Evolutionary conservation across 345 rosid species (phyloP), one percentile per base, ranked within the genome.

Genomic region (Rhizophora mangle): DNA sequence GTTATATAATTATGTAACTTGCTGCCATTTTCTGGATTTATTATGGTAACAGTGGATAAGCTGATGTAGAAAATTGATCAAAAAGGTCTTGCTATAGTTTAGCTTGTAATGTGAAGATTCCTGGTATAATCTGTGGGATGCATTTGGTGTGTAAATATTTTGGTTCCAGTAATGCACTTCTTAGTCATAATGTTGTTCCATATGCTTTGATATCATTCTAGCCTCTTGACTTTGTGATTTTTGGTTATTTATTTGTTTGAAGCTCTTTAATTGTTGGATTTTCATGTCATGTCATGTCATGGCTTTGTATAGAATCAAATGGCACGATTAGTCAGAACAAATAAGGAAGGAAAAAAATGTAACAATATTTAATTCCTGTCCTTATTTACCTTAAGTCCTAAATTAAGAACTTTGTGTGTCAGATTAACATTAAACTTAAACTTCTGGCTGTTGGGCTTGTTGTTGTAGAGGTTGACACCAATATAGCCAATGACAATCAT

Each of bases 21-120:
- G 60, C 68, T 71, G 39, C 63, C 75, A 76, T 68, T 67, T 70
- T 82, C 47, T 78, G 74, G 70, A 71, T 74, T 74, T 47, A 15
- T 73, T 60, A 73, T 77, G 62, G 37, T 62, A 37, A n/a, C 39
- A 26, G 19, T 51, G 26, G 16, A 24, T 72, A 30, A 24, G 34
- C 68, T 77, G 46, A 32, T 39, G 22, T 63, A 20, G 63, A 76
- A 52, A 64, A 62, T 63, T 37, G 51, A 68, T 21, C 63, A 49
- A 30, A 37, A 53, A 32, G 39, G 43, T 56, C 46, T 62, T 31
- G 57, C 16, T 11, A 10, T 19, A 63, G 59, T 58, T 49, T 46
- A 19, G 18, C 24, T 72, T 52, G 26, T 11, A 43, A 43, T 13
- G 16, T 43, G 19, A 15, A 57, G 29, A 9, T 26, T 63, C 2